A percentile compares a stretch with the other conserved stretches of the same genome.
phyloP scores from a whole-genome alignment of 305 asterid genomes.

The Rubia tinctorum region DNA sequence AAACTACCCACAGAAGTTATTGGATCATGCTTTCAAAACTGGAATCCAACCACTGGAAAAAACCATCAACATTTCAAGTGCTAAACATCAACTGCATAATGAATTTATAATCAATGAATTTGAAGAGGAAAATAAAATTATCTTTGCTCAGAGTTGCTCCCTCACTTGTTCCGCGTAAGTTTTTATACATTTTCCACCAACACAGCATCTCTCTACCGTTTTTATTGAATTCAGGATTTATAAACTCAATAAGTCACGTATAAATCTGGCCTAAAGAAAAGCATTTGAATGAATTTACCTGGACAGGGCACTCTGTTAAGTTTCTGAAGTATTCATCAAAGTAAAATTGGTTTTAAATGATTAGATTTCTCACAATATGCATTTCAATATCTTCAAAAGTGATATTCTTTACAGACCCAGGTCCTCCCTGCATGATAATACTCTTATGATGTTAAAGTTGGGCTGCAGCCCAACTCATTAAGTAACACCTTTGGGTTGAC shows the following conservation, averaged over 20 bases:
- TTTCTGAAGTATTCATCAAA: conserved; percentile 45
- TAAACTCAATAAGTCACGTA: not conserved
- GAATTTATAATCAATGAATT: too few species aligned
- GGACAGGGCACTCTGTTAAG: conserved; percentile 34
- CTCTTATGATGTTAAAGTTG: too few species aligned
- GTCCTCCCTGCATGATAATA: conserved; percentile 93
- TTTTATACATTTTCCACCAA: conserved; percentile 61
- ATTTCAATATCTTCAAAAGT: conserved; percentile 55
- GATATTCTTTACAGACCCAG: conserved; percentile 70
- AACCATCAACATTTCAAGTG: too few species aligned
- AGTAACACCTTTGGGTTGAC: too few species aligned
- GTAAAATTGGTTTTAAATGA: conserved; percentile 71
- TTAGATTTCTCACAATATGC: conserved; percentile 76
- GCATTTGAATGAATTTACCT: conserved; percentile 33
- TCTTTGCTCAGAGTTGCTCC: too few species aligned
- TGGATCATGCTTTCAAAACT: too few species aligned
- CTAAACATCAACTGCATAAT: too few species aligned
- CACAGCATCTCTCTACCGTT: conserved; percentile 66
- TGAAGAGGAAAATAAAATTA: too few species aligned
- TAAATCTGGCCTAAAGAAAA: not conserved
- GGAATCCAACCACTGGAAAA: too few species aligned
- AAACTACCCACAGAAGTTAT: too few species aligned
- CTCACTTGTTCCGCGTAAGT: conserved; percentile 83
- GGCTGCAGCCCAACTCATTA: too few species aligned
- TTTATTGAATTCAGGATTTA: not conserved